These are phyloP conservation scores for Saccharomycopsis selenospora DNA, from an alignment of 805 yeast species.

Conservation along the genomic window DNA sequence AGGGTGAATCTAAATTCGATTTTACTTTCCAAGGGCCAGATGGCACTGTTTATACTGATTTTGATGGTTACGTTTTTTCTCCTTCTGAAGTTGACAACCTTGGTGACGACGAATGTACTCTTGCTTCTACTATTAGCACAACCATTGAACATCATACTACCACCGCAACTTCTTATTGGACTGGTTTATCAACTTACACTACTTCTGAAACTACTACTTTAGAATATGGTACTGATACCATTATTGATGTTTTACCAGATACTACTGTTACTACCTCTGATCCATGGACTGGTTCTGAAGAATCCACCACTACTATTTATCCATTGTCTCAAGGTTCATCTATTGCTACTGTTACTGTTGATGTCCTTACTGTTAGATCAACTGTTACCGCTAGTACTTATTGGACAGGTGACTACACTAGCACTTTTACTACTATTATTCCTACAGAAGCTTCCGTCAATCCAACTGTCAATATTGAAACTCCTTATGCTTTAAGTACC, in stretches of 20 bases:
- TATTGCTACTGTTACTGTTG: not conserved
- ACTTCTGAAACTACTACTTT: slow-evolving; percentile 2
- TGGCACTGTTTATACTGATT: not conserved
- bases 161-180: slow-evolving; percentile 7
- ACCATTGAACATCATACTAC: not conserved
- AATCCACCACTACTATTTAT: slow-evolving; percentile 19
- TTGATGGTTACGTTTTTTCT: not conserved
- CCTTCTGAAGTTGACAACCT: slow-evolving; percentile 1
- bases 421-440: slow-evolving; percentile 18
- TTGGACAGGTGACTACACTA: slow-evolving; percentile 14
- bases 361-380: not conserved
- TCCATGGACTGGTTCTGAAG: slow-evolving; percentile 15
- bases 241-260: slow-evolving; percentile 8
- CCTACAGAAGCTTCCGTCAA: slow-evolving; percentile 14
- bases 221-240: not conserved
- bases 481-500: not conserved
- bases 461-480: slow-evolving; percentile 12
- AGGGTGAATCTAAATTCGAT: slow-evolving; percentile 20
- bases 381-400: slow-evolving; percentile 2
- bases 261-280: slow-evolving; percentile 6
- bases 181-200: slow-evolving; percentile 4
- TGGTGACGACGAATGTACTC: slow-evolving; percentile 1
- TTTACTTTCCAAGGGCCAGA: slow-evolving; percentile 11
- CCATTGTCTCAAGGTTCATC: not conserved
- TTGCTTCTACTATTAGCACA: not conserved